phyloP scores from a whole-genome alignment of 768 basidiomycete genomes.

The Tulasnella sp. region DNA sequence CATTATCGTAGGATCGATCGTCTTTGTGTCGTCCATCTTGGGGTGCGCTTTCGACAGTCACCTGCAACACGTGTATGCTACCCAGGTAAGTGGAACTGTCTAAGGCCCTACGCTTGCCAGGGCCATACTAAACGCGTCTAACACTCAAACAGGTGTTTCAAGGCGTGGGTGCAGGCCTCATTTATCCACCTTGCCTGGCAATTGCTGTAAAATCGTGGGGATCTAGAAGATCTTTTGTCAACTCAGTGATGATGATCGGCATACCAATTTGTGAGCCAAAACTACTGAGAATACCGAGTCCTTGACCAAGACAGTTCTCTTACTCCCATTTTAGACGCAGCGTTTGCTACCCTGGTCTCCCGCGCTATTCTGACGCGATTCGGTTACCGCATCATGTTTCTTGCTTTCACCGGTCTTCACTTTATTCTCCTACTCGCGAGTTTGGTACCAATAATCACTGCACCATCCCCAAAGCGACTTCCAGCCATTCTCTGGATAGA shows the following conservation, averaged over 20 bases:
- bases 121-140: neutral
- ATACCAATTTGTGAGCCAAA: neutral
- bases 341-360: constrained; percentile 16
- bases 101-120: neutral
- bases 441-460: constrained; percentile 28
- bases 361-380: constrained; percentile 27
- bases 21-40: neutral
- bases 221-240: neutral
- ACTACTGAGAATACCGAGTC: neutral
- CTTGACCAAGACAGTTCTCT: neutral
- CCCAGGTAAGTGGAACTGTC: constrained; percentile 8
- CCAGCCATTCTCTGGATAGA: constrained; percentile 14
- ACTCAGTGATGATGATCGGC: neutral
- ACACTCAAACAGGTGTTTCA: constrained; percentile 1
- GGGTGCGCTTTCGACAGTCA: constrained; percentile 11
- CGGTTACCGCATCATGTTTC: constrained; percentile 22
- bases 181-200: neutral
- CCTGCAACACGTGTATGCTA: constrained; percentile 16
- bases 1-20: constrained; percentile 12
- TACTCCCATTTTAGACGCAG: constrained; percentile 1
- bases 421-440: constrained; percentile 23
- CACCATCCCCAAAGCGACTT: neutral
- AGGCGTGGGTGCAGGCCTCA: constrained; percentile 7
- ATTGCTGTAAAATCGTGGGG: constrained; percentile 1
- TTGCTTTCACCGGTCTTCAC: constrained; percentile 26